phyloP scores from a whole-genome alignment of 2,329 filamentous ascomycete genomes.

The Hypoxylon sp. region DNA sequence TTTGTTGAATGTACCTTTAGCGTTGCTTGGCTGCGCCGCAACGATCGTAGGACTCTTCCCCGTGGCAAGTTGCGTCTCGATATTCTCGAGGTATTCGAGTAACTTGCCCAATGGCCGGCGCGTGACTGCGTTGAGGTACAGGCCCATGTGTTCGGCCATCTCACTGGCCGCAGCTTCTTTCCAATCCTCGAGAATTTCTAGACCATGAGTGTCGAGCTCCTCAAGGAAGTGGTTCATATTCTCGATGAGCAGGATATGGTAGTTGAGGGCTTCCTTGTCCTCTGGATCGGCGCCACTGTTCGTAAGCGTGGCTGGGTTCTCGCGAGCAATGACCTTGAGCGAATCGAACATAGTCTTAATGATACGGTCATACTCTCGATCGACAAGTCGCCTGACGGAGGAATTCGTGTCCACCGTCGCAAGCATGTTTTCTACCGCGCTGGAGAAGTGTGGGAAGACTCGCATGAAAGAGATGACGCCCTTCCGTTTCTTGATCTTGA shows the following conservation, averaged over 20 bases:
- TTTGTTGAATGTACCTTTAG: conserved; percentile 86
- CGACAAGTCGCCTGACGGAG: conserved; percentile 79
- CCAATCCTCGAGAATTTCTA: conserved; percentile 86
- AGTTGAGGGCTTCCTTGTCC: conserved; percentile 97
- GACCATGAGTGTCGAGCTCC: conserved; percentile 81
- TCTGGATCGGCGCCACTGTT: conserved; percentile 70
- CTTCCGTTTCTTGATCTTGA: conserved; percentile 98
- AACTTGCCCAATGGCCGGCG: conserved; percentile 89
- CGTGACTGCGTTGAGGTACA: conserved; percentile 91
- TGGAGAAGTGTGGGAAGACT: conserved; percentile 89
- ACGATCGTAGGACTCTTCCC: conserved; percentile 73
- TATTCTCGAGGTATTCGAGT: conserved; percentile 90
- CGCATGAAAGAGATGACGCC: conserved; percentile 96
- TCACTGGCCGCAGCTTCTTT: conserved; percentile 81
- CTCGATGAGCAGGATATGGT: conserved; percentile 96
- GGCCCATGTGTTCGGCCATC: conserved; percentile 85
- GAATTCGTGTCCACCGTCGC: conserved; percentile 67
- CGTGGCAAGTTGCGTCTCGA: conserved; percentile 76
- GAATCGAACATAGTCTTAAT: conserved; percentile 98
- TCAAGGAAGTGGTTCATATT: conserved; percentile 99
- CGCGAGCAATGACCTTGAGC: conserved; percentile 89
- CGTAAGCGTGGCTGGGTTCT: conserved; percentile 67
- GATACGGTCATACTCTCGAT: conserved; percentile 88
- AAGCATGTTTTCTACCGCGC: conserved; percentile 87
- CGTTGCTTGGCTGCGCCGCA: conserved; percentile 84